Evolutionary conservation across 2,329 filamentous ascomycete species (phyloP).

Genomic region (Knufia fluminis): DNA sequence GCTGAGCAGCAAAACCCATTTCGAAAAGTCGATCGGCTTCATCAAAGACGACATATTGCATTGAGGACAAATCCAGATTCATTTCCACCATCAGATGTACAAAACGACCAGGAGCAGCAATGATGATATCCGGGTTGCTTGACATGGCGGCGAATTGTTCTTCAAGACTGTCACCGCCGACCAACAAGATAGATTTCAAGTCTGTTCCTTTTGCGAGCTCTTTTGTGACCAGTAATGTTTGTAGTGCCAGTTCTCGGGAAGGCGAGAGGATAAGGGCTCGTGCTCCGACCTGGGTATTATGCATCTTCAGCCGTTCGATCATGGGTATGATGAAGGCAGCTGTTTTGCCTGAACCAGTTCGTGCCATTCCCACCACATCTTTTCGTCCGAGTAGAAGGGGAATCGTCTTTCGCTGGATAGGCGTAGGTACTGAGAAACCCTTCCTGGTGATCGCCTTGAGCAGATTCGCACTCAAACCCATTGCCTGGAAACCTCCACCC

Average conservation of each 20-base stretch:
- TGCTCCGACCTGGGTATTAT: constrained; percentile 77
- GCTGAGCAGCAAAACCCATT: constrained; percentile 92
- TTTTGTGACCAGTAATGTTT: constrained; percentile 93
- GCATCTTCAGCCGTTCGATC: constrained; percentile 84
- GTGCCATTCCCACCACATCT: constrained; percentile 97
- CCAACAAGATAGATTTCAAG: constrained; percentile 77
- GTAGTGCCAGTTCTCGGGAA: constrained; percentile 84
- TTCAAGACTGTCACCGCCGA: constrained; percentile 90
- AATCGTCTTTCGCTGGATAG: constrained; percentile 94
- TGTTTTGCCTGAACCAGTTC: constrained; percentile 98
- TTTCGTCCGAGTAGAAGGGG: constrained; percentile 79
- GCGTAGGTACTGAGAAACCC: constrained; percentile 91
- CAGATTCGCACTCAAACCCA: constrained; percentile 75
- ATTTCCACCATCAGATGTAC: constrained; percentile 96
- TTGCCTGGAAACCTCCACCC: constrained; percentile 90
- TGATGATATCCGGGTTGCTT: constrained; percentile 91
- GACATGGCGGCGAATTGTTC: constrained; percentile 93
- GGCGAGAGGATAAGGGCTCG: constrained; percentile 84
- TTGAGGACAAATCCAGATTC: constrained; percentile 78
- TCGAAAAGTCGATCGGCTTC: constrained; percentile 96
- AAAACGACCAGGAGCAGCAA: constrained; percentile 93
- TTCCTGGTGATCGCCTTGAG: constrained; percentile 88
- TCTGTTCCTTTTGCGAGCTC: constrained; percentile 86
- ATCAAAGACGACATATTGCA: constrained; percentile 93
- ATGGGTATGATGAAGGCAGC: constrained; percentile 97